These are phyloP conservation scores for Hymenoscyphus scutula DNA, from an alignment of 2,329 filamentous ascomycete species.

Conservation along the genomic window DNA sequence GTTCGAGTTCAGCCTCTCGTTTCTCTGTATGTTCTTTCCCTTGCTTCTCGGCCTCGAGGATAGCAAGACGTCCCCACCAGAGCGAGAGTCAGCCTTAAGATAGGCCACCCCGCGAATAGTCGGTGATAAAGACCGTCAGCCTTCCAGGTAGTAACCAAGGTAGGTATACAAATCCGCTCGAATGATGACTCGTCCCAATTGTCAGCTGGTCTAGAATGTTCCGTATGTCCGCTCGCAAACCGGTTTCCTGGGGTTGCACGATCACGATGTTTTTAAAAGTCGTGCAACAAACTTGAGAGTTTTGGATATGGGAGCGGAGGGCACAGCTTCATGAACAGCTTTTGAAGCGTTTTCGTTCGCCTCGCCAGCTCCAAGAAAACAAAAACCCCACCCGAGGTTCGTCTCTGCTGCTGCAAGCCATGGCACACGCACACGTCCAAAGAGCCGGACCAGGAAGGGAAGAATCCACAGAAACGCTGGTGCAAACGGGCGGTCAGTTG, in stretches of 20 bases:
- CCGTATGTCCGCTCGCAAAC: slow-evolving; percentile 18
- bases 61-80: neutral
- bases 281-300: slow-evolving; percentile 14
- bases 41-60: slow-evolving; percentile 10
- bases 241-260: slow-evolving; percentile 20
- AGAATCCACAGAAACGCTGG: neutral
- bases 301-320: slow-evolving; percentile 11
- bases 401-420: slow-evolving; percentile 1
- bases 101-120: neutral
- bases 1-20: neutral
- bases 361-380: neutral
- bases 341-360: slow-evolving; percentile 3
- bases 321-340: neutral
- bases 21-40: neutral
- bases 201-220: slow-evolving; percentile 22
- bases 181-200: slow-evolving; percentile 13
- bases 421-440: neutral
- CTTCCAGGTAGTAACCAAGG: neutral
- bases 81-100: slow-evolving; percentile 6
- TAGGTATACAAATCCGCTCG: slow-evolving; percentile 10
- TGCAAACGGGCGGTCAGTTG: neutral
- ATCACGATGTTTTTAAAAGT: slow-evolving; percentile 18
- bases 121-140: slow-evolving; percentile 7
- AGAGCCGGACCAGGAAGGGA: neutral
- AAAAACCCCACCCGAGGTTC: neutral